These are phyloP conservation scores for Cladophialophora bantiana DNA, from an alignment of 2,329 filamentous ascomycete species.

Conservation along the genomic window DNA sequence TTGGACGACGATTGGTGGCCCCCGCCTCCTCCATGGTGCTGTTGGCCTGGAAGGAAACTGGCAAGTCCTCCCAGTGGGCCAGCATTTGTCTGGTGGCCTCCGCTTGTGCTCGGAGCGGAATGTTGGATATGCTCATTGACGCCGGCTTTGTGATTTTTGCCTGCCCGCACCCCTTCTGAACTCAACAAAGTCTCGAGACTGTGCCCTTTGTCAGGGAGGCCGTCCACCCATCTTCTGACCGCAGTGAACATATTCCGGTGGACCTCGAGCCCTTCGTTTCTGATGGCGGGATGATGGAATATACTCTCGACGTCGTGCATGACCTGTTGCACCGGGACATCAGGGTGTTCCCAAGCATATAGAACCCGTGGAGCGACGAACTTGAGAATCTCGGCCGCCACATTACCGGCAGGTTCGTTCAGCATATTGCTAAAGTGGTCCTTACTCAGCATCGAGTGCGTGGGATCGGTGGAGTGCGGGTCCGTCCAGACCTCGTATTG, in stretches of 20 bases:
- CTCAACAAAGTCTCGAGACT: slow-evolving; percentile 77
- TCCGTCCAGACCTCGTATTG: slow-evolving; percentile 84
- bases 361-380: slow-evolving; percentile 87
- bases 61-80: slow-evolving; percentile 5
- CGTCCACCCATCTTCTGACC: slow-evolving; percentile 80
- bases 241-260: slow-evolving; percentile 89
- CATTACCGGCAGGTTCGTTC: slow-evolving; percentile 76
- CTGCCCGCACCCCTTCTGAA: slow-evolving; percentile 80
- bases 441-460: slow-evolving; percentile 82
- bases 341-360: slow-evolving; percentile 90
- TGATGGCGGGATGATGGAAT: slow-evolving; percentile 89
- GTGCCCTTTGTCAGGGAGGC: slow-evolving; percentile 69
- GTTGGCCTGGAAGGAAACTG: slow-evolving; percentile 19
- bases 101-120: slow-evolving; percentile 3
- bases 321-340: slow-evolving; percentile 82
- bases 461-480: slow-evolving; percentile 76
- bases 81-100: not conserved
- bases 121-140: slow-evolving; percentile 36
- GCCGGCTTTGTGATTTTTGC: slow-evolving; percentile 74
- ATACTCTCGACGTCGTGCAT: slow-evolving; percentile 79
- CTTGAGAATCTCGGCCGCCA: slow-evolving; percentile 78
- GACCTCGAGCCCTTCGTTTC: slow-evolving; percentile 76
- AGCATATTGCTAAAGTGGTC: slow-evolving; percentile 83
- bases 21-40: slow-evolving; percentile 10
- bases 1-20: slow-evolving; percentile 20